Base-by-base conservation (phyloP, 805 yeast species). In the Zygosaccharomyces kombuchaensis region DNA sequence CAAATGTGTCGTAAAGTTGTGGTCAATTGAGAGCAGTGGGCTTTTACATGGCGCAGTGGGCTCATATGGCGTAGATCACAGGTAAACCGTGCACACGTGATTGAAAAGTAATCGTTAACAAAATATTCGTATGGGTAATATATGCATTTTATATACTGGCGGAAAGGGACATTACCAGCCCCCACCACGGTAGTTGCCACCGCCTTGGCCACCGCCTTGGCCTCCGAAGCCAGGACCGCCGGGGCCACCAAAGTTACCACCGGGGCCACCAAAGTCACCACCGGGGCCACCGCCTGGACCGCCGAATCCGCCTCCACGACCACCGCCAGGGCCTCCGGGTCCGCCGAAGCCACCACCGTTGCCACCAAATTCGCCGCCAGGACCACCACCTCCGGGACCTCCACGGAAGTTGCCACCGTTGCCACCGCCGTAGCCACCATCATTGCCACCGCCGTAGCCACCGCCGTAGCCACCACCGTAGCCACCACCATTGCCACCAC, bases 191-290 rank as follows among this genome's bases (percentile, higher is more conserved):
- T 50, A 53, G 23, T 42, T 41, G 29, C 36, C 25, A 9, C 25
- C 38, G 27, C 34, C 50, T 16, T 55, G 56, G 26, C 62, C 61
- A 22, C 50, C 51, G 26, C 55, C 50, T 30, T 48, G 53, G 25
- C 37, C 34, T 32, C 61, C 60, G 34, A 34, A 39, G 25, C 56
- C 55, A 44, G 52, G 44, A 26, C 46, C 44, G 17, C 49, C 49
- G n/a, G 16, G 31, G 16, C 34, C 45, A 9, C 48, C 46, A 10
- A 29, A 32, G 6, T 31, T 35, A 22, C 54, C 53, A 26, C 48
- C 36, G 27, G n/a, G 29, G 23, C 35, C 35, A 32, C 35, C 35
- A 17, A 9, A 19, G 32, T 26, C 38, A 21, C 29, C 26, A 13
- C 45, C 42, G 38, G 38, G 31, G 29, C 47, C 51, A n/a, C 22